Base-by-base conservation (phyloP, 768 basidiomycete species). In the Jaapia argillacea region DNA sequence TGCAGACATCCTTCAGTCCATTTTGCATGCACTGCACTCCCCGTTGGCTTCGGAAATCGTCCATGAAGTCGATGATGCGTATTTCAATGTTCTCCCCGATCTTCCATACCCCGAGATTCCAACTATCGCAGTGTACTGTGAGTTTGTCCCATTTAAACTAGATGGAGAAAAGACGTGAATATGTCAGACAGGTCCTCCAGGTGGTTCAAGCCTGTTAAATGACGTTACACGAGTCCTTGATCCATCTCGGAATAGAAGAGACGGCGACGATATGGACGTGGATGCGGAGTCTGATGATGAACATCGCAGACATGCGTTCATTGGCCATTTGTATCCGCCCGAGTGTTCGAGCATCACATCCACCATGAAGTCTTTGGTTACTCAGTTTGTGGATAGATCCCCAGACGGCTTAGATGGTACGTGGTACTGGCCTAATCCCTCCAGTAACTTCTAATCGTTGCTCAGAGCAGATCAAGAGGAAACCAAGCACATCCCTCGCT, bases 91-190 rank as follows among this genome's bases (percentile, higher is more conserved):
- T 14, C 45, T 53, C 2, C 48, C 52, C 13, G 51, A 46, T 7
- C 40, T 53, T 36, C 51, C 52, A 5, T 49, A 49, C 6, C 24
- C 51, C 14, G 52, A 53, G 42, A 24, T 53, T 4, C 52, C 52
- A 38, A 43, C 51, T 5, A 23, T 53, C 21, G 44, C 42, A 18
- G 35, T 53, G 27, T 46, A 41, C 18, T 50, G 52, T 53, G 28
- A 33, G 28, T 27, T 45, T 35, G 5, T 27, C 12, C 38, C 18
- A 16, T 41, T 22, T 13, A n/a, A n/a, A n/a, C n/a, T n/a, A n/a
- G n/a, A n/a, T n/a, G n/a, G n/a, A n/a, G n/a, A n/a, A n/a, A n/a
- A n/a, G n/a, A n/a, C n/a, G n/a, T n/a, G n/a, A n/a, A n/a, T n/a
- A n/a, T n/a, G n/a, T n/a, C n/a, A n/a, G n/a, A n/a, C n/a, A n/a